A percentile compares a stretch with the other conserved stretches of the same genome.
phyloP scores from a whole-genome alignment of 345 rosid species.

The Geranium brycei region DNA sequence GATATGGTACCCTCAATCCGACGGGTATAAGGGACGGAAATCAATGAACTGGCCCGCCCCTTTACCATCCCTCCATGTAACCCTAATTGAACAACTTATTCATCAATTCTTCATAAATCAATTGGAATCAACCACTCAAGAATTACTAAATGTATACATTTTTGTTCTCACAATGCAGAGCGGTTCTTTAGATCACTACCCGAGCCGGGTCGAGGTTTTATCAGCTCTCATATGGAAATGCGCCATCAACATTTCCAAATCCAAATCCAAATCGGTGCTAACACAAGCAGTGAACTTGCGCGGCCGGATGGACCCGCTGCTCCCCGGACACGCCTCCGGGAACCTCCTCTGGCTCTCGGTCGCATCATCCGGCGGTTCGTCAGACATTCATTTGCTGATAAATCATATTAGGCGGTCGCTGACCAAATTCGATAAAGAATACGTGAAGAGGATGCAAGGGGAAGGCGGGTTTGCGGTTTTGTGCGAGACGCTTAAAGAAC shows the following conservation, averaged over 20 bases:
- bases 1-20: no score
- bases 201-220: constrained; percentile 6
- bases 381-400: constrained; percentile 13
- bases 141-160: no score
- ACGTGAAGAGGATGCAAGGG: constrained; percentile 1
- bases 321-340: constrained; percentile 14
- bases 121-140: no score
- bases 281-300: constrained; percentile 27
- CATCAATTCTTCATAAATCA: no score
- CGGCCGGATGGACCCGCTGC: constrained; percentile 9
- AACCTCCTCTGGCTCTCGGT: constrained; percentile 7
- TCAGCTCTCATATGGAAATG: constrained; percentile 10
- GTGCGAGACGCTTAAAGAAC: constrained; percentile 1
- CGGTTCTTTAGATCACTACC: not conserved
- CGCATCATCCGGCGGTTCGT: constrained; percentile 4
- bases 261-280: constrained; percentile 2
- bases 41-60: no score
- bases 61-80: no score
- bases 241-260: constrained; percentile 1
- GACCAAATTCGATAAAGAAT: not conserved
- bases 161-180: not conserved
- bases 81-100: no score
- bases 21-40: no score
- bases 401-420: constrained; percentile 14
- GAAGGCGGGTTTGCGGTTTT: not conserved